Percentiles rank a stretch among this genome's conserved stretches.
phyloP scores from a whole-genome alignment of 345 rosid genomes.

The Sisymbrium irio region DNA sequence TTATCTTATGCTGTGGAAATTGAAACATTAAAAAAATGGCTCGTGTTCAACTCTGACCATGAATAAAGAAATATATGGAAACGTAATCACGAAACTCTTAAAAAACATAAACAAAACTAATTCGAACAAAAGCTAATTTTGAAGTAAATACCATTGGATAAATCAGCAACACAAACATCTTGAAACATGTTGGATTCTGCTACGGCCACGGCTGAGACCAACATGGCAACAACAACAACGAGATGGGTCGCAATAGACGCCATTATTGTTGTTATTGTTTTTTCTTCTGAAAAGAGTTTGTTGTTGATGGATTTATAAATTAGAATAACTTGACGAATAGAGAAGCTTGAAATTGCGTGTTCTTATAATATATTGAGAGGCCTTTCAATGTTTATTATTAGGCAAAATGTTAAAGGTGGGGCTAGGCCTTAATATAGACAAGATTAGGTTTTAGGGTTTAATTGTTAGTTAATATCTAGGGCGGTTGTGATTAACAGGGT shows the following conservation, averaged over 20 bases:
- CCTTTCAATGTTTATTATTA: neutral
- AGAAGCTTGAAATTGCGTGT: neutral
- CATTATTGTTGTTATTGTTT: conserved; percentile 30
- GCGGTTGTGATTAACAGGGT: conserved; percentile 4
- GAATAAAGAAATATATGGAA: neutral
- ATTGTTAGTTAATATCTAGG: neutral
- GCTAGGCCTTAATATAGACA: conserved; percentile 3
- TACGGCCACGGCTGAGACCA: conserved; percentile 29
- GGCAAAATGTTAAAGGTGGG: conserved; percentile 4
- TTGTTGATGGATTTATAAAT: neutral
- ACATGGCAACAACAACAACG: conserved; percentile 25
- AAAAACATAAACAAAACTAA: neutral
- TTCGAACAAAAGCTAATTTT: neutral
- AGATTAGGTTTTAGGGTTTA: neutral
- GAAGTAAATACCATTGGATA: conserved; percentile 40
- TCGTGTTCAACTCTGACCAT: neutral
- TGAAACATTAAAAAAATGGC: neutral
- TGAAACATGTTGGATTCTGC: conserved; percentile 75
- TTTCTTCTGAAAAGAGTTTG: neutral
- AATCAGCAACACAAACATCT: conserved; percentile 89
- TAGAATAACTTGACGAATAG: neutral
- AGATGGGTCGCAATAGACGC: conserved; percentile 7
- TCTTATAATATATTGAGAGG: conserved; percentile 1
- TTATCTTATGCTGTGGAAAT: neutral
- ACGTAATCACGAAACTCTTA: neutral